phyloP scores from a whole-genome alignment of 768 basidiomycete species.

The Collybiopsis confluens region DNA sequence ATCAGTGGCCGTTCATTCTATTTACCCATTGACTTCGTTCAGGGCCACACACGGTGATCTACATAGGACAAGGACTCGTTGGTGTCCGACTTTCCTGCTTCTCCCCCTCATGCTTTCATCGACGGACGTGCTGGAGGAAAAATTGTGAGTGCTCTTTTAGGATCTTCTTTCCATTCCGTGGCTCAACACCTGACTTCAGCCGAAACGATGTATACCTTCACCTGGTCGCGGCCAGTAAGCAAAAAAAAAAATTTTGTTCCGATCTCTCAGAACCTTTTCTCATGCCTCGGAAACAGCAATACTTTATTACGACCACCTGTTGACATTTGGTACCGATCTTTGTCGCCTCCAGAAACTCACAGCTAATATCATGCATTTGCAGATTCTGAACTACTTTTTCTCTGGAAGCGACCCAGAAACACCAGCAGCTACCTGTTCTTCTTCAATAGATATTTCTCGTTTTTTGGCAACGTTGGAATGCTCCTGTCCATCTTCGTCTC shows the following conservation, averaged over 20 bases:
- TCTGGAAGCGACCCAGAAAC: conserved; percentile 41
- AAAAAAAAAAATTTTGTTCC: neutral
- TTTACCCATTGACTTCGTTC: neutral
- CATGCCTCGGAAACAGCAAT: conserved; percentile 21
- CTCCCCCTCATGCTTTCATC: neutral
- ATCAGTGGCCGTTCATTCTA: neutral
- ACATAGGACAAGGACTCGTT: neutral
- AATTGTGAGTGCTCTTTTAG: neutral
- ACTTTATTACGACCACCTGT: conserved; percentile 35
- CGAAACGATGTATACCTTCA: conserved; percentile 2
- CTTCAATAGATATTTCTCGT: conserved; percentile 44
- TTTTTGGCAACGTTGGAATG: conserved; percentile 34
- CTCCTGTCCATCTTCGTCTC: conserved; percentile 24
- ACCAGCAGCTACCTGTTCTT: conserved; percentile 41
- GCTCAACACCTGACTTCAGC: neutral
- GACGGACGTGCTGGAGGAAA: neutral
- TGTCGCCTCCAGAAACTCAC: neutral
- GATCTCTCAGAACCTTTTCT: neutral
- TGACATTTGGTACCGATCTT: conserved; percentile 27
- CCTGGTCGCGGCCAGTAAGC: neutral
- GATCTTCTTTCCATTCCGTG: neutral
- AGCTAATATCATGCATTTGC: neutral
- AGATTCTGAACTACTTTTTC: conserved; percentile 36
- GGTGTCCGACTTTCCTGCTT: neutral
- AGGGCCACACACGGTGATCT: no score